These are phyloP conservation scores for Mycena maculata DNA, from an alignment of 768 basidiomycete genomes.

Conservation along the genomic window DNA sequence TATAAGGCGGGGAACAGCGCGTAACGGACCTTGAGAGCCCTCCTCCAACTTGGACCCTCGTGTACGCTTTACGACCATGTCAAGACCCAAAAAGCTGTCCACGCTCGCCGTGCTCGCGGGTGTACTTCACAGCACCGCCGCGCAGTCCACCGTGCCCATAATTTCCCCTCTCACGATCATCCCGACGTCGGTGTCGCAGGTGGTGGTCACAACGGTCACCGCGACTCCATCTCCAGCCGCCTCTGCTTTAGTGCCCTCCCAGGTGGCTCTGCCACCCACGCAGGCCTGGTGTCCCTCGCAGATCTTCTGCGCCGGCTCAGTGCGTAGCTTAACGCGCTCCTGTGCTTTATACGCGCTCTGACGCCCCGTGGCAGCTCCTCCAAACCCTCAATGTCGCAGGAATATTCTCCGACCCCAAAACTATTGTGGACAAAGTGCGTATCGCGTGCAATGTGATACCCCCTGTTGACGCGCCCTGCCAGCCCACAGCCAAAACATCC, in stretches of 20 bases:
- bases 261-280: constrained; percentile 22
- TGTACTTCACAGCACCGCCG: constrained; percentile 11
- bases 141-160: not conserved
- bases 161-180: not conserved
- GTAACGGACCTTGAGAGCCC: constrained; percentile 13
- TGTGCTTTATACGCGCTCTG: constrained; percentile 19
- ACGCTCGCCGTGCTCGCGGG: constrained; percentile 11
- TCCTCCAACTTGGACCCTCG: constrained; percentile 9
- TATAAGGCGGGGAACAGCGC: constrained; percentile 12
- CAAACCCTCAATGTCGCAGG: constrained; percentile 88
- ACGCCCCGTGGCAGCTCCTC: constrained; percentile 63
- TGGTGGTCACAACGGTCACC: constrained; percentile 20
- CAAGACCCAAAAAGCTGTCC: constrained; percentile 18
- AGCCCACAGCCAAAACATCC: constrained; percentile 79
- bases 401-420: constrained; percentile 85
- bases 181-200: constrained; percentile 13
- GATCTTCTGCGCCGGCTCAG: constrained; percentile 85
- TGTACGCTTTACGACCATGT: constrained; percentile 3
- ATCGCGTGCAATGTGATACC: not conserved
- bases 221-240: constrained; percentile 30
- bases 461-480: constrained; percentile 18
- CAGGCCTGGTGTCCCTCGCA: constrained; percentile 54
- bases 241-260: constrained; percentile 23
- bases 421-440: constrained; percentile 80
- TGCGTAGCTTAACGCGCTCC: constrained; percentile 49